A percentile compares a stretch with the other conserved stretches of the same genome.
These are phyloP conservation scores for Fusarium chuoi DNA, from an alignment of 2,329 filamentous ascomycete species.

Conservation along the genomic window DNA sequence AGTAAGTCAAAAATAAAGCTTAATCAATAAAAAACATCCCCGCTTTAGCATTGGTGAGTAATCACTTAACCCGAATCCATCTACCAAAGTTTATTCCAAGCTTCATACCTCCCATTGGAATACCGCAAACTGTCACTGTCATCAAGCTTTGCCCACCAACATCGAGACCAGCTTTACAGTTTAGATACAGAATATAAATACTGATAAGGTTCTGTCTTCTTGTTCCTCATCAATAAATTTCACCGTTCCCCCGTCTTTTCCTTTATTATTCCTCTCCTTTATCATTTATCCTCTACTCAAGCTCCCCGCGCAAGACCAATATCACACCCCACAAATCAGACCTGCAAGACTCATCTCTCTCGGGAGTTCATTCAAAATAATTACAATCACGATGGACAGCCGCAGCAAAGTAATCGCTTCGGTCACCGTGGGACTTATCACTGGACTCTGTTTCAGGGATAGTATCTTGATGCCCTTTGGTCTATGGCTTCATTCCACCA, in stretches of 20 bases:
- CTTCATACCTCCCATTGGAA: neutral
- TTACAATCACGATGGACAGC: neutral
- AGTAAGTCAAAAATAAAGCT: neutral
- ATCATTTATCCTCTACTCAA: neutral
- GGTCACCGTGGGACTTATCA: neutral
- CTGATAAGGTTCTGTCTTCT: neutral
- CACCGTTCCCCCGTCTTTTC: rapidly evolving
- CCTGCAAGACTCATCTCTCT: neutral
- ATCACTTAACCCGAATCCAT: rapidly evolving
- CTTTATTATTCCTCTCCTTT: rapidly evolving
- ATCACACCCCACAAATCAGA: neutral
- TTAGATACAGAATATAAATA: neutral
- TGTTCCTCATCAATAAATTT: neutral
- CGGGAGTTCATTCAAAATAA: neutral
- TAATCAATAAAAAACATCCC: rapidly evolving
- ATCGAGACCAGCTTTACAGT: rapidly evolving
- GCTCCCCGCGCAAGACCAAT: rapidly evolving
- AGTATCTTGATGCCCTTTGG: neutral
- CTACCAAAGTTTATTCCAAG: rapidly evolving
- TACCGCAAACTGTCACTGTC: too few species aligned
- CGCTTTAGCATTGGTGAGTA: rapidly evolving
- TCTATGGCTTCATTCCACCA: neutral
- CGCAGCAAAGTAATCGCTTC: neutral
- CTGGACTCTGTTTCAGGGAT: neutral
- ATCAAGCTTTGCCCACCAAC: neutral